Evolutionary conservation across 495 filamentous ascomycete genomes (phyloP).

Genomic region (Penicillium diatomitis): DNA sequence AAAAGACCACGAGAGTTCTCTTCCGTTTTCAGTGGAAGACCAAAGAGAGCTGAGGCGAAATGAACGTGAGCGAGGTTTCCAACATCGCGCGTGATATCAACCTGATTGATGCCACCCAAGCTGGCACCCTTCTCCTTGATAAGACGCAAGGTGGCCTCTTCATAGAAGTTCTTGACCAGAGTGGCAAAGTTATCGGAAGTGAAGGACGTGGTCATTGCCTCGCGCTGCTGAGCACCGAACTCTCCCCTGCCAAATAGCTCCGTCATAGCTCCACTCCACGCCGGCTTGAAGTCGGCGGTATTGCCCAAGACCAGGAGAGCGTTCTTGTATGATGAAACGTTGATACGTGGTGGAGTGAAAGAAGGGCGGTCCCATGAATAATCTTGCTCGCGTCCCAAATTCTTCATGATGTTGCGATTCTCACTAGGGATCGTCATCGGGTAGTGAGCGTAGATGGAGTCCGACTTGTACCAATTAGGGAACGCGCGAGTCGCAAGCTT

Average conservation of each 20-base stretch:
- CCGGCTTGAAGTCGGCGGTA: conserved; percentile 51
- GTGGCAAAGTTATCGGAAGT: conserved; percentile 40
- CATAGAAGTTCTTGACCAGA: conserved; percentile 47
- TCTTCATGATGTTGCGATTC: conserved; percentile 63
- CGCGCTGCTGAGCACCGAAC: conserved; percentile 37
- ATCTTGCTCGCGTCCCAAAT: conserved; percentile 58
- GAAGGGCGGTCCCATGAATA: conserved; percentile 63
- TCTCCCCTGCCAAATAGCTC: conserved; percentile 46
- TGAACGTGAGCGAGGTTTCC: conserved; percentile 64
- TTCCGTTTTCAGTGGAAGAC: conserved; percentile 63
- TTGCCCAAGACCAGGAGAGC: conserved; percentile 56
- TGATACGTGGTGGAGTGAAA: conserved; percentile 39
- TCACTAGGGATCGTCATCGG: conserved; percentile 73
- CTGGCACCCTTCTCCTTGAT: conserved; percentile 57
- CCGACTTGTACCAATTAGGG: conserved; percentile 66
- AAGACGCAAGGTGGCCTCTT: conserved; percentile 53
- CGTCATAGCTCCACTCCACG: conserved; percentile 50
- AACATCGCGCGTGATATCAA: conserved; percentile 72
- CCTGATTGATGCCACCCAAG: conserved; percentile 47
- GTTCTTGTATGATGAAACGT: conserved; percentile 51
- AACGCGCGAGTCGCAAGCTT: conserved; percentile 74
- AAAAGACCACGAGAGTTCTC: conserved; percentile 61
- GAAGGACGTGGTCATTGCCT: conserved; percentile 35
- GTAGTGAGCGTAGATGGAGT: conserved; percentile 83
- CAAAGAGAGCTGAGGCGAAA: conserved; percentile 65